Evolutionary conservation across 495 filamentous ascomycete genomes (phyloP).

Genomic region (Lophiotrema nucula): DNA sequence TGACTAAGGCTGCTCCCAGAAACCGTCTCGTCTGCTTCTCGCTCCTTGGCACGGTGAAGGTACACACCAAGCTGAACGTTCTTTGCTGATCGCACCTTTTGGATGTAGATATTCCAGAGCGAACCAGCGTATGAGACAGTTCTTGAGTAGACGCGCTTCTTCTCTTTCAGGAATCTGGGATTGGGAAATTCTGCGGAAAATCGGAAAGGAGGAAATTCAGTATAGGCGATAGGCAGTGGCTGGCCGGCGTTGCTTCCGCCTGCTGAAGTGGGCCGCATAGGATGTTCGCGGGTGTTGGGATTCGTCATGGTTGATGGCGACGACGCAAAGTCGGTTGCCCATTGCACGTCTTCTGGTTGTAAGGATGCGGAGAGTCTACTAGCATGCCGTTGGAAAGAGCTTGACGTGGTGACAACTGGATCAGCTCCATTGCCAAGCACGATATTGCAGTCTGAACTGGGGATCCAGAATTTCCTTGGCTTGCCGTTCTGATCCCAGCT

Average conservation of each 20-base stretch:
- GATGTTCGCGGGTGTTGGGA: slow-evolving; percentile 27
- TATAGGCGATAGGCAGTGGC: slow-evolving; percentile 47
- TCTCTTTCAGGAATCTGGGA: slow-evolving; percentile 56
- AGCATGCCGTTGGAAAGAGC: slow-evolving; percentile 42
- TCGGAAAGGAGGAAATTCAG: slow-evolving; percentile 58
- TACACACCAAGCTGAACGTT: slow-evolving; percentile 60
- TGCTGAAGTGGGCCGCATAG: slow-evolving; percentile 34
- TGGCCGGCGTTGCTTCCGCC: slow-evolving; percentile 35
- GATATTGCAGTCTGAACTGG: slow-evolving; percentile 56
- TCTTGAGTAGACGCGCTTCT: slow-evolving; percentile 59
- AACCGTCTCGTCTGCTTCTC: slow-evolving; percentile 49
- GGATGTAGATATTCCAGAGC: slow-evolving; percentile 63
- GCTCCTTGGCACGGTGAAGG: slow-evolving; percentile 59
- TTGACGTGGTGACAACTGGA: slow-evolving; percentile 44
- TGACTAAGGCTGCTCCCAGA: slow-evolving; percentile 33
- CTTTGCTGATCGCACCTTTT: slow-evolving; percentile 56
- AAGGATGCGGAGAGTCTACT: slow-evolving; percentile 47
- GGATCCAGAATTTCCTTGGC: slow-evolving; percentile 59
- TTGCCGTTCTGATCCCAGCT: slow-evolving; percentile 54
- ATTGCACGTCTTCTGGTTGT: slow-evolving; percentile 51
- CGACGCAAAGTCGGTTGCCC: slow-evolving; percentile 51
- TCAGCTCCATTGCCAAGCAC: slow-evolving; percentile 56
- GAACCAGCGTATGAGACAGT: slow-evolving; percentile 64
- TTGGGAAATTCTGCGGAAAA: slow-evolving; percentile 61
- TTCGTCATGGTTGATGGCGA: slow-evolving; percentile 35